Base-by-base conservation (phyloP, 2,329 filamentous ascomycete species). In the Aspergillus aculeatinus region DNA sequence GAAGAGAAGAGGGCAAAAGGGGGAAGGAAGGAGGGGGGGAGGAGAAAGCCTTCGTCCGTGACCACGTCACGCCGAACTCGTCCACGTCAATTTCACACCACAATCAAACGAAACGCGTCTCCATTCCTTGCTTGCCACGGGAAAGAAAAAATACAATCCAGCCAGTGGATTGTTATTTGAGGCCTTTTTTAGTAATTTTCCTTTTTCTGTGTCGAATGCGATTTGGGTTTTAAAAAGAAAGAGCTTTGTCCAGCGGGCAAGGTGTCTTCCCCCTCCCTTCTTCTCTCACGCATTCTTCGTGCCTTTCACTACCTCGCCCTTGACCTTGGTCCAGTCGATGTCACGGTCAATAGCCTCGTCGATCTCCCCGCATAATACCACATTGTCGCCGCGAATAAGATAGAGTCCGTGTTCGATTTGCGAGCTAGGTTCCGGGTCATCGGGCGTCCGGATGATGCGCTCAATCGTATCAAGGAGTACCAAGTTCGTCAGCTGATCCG, bases 311-410 rank as follows among this genome's bases (percentile, higher is more conserved):
- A 89, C 87, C 60, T 88, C 87, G 4, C 94, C 94, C 73, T 90
- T 89, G 44, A 99, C 95, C 76, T 96, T 88, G 21, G 84, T 83
- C 95, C 95, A 99, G 79, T 97, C 89, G 72, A 99, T 98, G 69
- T 89, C 92, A 44, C 83, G 85, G 78, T 99, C 95, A 60, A 98
- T 81, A 68, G 90, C 85, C 77, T 96, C 93, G 75, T 99, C 92
- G 33, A 99, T 88, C 59, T 96, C 81, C 2, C 95, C 95, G 60
- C 95, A 90, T 16, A 96, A 83, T 63, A 92, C 93, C 51, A 99
- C 94, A 72, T 96, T 97, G 75, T 99, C 95, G 55, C 95, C 95
- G 61, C 95, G 86, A 59, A 99, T 90, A 60, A 99, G 84, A 75
- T 97, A 98, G 5, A 98, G 79, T 1, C 95, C 95, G 63, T 97